Evolutionary conservation across 1,284 basidiomycete species (phyloP), one percentile per base, ranked within the genome.

Genomic region (Malassezia yamatoensis): DNA sequence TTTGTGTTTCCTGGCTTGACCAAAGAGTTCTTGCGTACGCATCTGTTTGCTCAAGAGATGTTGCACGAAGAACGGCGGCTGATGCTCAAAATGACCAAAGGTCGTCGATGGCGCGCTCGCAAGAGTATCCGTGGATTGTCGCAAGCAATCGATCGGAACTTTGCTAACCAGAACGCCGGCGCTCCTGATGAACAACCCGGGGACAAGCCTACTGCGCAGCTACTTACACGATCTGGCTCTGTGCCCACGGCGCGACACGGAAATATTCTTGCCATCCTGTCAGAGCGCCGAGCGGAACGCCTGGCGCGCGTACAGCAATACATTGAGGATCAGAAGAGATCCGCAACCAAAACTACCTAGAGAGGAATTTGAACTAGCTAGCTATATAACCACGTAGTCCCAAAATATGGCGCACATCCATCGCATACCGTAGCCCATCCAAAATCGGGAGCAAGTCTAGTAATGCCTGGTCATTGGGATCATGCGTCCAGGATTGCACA

Each of bases 401-500:
- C 47, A 99, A 80, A 32, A 98, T 85, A 64, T 87, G 82, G 62
- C 93, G 83, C 20, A 99, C 93, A 74, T 99, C 93, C 58, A 83
- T 86, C 5, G 91, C 94, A 77, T 98, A 99, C 33, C 93, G 83
- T 58, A 99, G 78, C 49, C 88, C 90, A 77, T 99, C 93, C 54
- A 99, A 82, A 45, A 99, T 85, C 18, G 93, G 93, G 18, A 99
- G 79, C 53, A 96, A 81, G 77, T 98, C 91, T 49, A 99, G 83
- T 45, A 99, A 79, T 10, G 91, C 93, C 78, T 96, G 90, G 78
- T 99, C 93, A 59, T 85, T 85, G 20, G 90, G 91, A 76, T 99
- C 94, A 61, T 90, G 86, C 16, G 90, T 96, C 93, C 93, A 98
- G 42, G 93, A 93, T 79, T 98, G 93, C 74, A 99, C 90, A 34